Evolutionary conservation across 2,329 filamentous ascomycete genomes (phyloP).

Genomic region (Lachnellula occidentalis): DNA sequence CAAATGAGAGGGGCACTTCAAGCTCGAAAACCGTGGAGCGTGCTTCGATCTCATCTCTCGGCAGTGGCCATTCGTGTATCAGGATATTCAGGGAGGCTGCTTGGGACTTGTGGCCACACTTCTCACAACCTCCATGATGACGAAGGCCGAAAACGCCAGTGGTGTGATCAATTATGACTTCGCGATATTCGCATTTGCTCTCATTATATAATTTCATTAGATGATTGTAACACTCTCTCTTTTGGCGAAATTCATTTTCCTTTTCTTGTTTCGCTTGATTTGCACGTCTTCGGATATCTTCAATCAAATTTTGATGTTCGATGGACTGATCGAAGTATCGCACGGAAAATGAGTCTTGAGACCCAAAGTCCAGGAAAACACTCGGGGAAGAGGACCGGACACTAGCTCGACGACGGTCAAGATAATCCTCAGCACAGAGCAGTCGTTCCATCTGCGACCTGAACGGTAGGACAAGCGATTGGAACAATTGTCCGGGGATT

Average conservation of each 20-base stretch:
- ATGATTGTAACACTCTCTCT: slow-evolving; percentile 27
- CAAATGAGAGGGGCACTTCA: slow-evolving; percentile 34
- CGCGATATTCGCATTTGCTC: background rate
- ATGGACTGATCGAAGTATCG: slow-evolving; percentile 41
- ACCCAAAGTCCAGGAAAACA: slow-evolving; percentile 35
- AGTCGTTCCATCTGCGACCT: slow-evolving; percentile 39
- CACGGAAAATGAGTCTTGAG: slow-evolving; percentile 38
- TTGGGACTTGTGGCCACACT: slow-evolving; percentile 29
- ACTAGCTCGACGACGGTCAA: slow-evolving; percentile 21
- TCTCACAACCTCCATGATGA: slow-evolving; percentile 27
- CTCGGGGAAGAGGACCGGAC: slow-evolving; percentile 14
- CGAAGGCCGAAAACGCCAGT: background rate
- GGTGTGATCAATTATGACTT: background rate
- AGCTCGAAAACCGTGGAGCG: slow-evolving; percentile 50
- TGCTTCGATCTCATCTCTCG: slow-evolving; percentile 26
- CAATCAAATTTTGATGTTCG: slow-evolving; percentile 32
- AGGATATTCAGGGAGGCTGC: slow-evolving; percentile 39
- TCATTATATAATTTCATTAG: slow-evolving; percentile 21
- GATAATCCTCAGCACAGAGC: slow-evolving; percentile 40
- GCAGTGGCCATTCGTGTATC: slow-evolving; percentile 52
- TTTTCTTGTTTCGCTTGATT: slow-evolving; percentile 28
- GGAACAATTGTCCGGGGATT: slow-evolving; percentile 35
- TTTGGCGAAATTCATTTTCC: slow-evolving; percentile 28
- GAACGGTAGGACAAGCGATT: slow-evolving; percentile 40
- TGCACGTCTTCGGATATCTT: slow-evolving; percentile 37